These are phyloP conservation scores for Cucurbitaria berberidis DNA, from an alignment of 2,329 filamentous ascomycete genomes.

Conservation along the genomic window DNA sequence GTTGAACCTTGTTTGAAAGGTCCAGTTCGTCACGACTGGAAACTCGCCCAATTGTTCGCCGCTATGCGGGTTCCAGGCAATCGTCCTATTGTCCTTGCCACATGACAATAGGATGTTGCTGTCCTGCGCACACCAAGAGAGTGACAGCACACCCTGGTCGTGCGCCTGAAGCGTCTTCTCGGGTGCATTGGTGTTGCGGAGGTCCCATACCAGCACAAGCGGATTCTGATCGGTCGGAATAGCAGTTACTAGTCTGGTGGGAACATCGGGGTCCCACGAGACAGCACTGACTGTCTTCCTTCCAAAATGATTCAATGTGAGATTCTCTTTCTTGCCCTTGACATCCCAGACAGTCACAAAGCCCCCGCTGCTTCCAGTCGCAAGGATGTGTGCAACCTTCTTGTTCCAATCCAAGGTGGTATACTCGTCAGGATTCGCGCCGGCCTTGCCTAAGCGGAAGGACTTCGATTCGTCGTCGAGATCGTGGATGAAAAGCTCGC, in stretches of 20 bases:
- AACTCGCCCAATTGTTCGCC: constrained; percentile 89
- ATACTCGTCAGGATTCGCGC: constrained; percentile 90
- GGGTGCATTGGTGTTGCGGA: constrained; percentile 94
- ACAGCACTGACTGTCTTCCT: constrained; percentile 94
- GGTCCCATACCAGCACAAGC: constrained; percentile 89
- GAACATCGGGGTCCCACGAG: constrained; percentile 92
- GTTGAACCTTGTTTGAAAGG: constrained; percentile 93
- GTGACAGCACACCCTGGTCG: constrained; percentile 87
- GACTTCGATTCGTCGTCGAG: constrained; percentile 87
- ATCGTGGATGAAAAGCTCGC: constrained; percentile 95
- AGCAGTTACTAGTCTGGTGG: constrained; percentile 91
- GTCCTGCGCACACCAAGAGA: constrained; percentile 95
- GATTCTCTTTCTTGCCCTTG: constrained; percentile 95
- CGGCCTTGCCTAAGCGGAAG: constrained; percentile 85
- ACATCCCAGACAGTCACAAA: constrained; percentile 99
- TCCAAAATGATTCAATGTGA: constrained; percentile 88
- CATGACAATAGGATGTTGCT: constrained; percentile 87
- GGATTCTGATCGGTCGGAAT: constrained; percentile 89
- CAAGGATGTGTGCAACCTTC: constrained; percentile 94
- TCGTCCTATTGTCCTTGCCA: constrained; percentile 93
- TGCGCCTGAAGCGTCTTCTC: constrained; percentile 90
- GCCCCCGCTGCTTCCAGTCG: constrained; percentile 88
- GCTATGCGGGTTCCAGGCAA: constrained; percentile 95
- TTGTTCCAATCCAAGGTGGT: constrained; percentile 99
- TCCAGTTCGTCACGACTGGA: constrained; percentile 98